These are phyloP conservation scores for Fusarium sororula DNA, from an alignment of 2,329 filamentous ascomycete genomes.

Conservation along the genomic window DNA sequence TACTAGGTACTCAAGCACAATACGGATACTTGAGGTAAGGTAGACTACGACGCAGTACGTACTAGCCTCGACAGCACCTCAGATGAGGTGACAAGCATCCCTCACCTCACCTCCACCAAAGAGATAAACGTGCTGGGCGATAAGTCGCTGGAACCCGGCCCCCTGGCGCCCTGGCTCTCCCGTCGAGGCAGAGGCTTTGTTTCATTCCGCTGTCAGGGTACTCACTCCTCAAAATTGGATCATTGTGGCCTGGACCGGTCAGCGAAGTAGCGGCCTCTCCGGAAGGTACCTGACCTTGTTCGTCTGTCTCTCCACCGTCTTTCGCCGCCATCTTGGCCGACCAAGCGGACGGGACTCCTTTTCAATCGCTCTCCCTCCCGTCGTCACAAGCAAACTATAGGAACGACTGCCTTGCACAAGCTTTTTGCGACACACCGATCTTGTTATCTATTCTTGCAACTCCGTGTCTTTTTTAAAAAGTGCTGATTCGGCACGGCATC, in stretches of 20 bases:
- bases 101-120: constrained; percentile 15
- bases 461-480: constrained; percentile 4
- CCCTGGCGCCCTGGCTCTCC: not conserved
- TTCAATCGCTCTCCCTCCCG: constrained; percentile 23
- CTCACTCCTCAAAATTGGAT: constrained; percentile 30
- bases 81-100: constrained; percentile 16
- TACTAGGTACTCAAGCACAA: not conserved
- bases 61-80: not conserved
- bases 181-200: constrained; percentile 27
- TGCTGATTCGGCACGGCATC: constrained; percentile 7
- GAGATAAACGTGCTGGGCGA: constrained; percentile 29
- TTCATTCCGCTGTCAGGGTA: constrained; percentile 30
- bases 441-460: constrained; percentile 2
- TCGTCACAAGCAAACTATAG: constrained; percentile 18
- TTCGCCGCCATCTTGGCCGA: constrained; percentile 30
- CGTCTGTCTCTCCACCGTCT: constrained; percentile 28
- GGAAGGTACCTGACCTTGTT: constrained; percentile 27
- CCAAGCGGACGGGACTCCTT: constrained; percentile 26
- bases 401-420: not conserved
- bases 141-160: constrained; percentile 19
- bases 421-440: constrained; percentile 1
- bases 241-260: constrained; percentile 34
- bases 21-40: not conserved
- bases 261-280: constrained; percentile 34
- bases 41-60: constrained; percentile 7